phyloP scores from a whole-genome alignment of 2,329 filamentous ascomycete species.

The Didymella arachidicola region DNA sequence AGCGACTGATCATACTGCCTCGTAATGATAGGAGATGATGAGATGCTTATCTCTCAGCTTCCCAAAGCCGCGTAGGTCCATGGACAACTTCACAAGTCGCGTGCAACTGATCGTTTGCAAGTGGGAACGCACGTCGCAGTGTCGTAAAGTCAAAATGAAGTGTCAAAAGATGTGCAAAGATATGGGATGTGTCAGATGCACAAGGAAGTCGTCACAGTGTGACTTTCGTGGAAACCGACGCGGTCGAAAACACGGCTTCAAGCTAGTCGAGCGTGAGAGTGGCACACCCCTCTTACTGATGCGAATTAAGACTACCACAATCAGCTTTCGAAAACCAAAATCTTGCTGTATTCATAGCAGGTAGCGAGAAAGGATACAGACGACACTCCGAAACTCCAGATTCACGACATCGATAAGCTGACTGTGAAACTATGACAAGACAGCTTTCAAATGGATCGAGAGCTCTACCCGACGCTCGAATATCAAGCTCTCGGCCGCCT shows the following conservation, averaged over 20 bases:
- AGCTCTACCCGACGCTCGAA: not conserved
- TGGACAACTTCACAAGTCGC: not conserved
- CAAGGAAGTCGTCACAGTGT: conserved; percentile 7
- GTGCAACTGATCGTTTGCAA: not conserved
- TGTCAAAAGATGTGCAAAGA: not conserved
- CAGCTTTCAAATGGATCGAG: not conserved
- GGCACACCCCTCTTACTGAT: not conserved
- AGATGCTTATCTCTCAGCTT: not conserved
- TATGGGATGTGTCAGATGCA: conserved; percentile 6
- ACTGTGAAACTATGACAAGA: not conserved
- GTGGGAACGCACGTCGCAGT: conserved; percentile 7
- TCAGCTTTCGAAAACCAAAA: not conserved
- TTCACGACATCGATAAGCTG: not conserved
- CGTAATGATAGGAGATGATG: not conserved
- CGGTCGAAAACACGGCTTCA: conserved; percentile 14
- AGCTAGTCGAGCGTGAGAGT: not conserved
- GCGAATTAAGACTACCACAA: not conserved
- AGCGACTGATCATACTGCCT: not conserved
- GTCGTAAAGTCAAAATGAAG: conserved; percentile 15
- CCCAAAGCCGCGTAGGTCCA: not conserved
- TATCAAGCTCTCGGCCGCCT: not conserved
- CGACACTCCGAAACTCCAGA: not conserved
- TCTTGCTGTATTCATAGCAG: not conserved
- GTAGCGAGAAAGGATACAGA: too few relatives aligned
- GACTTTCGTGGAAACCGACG: conserved; percentile 8